Evolutionary conservation across 306 rosid species (phyloP), one percentile per base, ranked within the genome.

Genomic region (Alnus rubra): DNA sequence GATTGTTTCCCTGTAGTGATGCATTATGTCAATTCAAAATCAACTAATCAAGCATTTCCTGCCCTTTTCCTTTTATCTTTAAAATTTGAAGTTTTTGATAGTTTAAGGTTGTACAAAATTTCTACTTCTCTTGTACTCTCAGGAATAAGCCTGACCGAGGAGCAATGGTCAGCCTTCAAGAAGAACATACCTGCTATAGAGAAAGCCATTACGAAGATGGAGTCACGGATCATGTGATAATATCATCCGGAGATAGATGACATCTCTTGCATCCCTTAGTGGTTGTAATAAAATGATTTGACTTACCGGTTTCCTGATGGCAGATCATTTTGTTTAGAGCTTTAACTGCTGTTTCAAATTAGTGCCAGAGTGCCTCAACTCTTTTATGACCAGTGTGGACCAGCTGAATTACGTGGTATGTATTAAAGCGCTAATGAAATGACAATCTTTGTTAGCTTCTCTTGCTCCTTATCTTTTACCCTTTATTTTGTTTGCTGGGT

Each of bases 121-220:
- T 56, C 11, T 35, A 50, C 53, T 80, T 81, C 33, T 68, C 64
- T 65, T 82, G 35, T 79, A 37, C 70, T 71, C n/a, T 81, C 92
- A 95, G 99, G 99, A 80, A 95, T 95, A 82, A 93, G 98, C 85
- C 83, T 93, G 97, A 93, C 93, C 2, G 92, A 83, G 78, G 98
- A 91, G 84, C 99, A 95, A 76, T 95, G 98, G 98, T 82, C 91
- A 9, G 28, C 73, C 83, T 91, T 95, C 19, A 90, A 82, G 82
- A 90, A 95, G 71, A 93, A 82, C 74, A 74, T 91, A 47, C 93
- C 97, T 74, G 97, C 88, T 71, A 84, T 93, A 70, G 98, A 95
- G 83, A 81, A 91, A 60, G 98, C 98, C 79, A 88, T 91, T 65
- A 68, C 81, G 85, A 80, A 86, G 76, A 80, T 93, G 94, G 91